These are phyloP conservation scores for Penicillium silybi DNA, from an alignment of 495 filamentous ascomycete species.

Conservation along the genomic window DNA sequence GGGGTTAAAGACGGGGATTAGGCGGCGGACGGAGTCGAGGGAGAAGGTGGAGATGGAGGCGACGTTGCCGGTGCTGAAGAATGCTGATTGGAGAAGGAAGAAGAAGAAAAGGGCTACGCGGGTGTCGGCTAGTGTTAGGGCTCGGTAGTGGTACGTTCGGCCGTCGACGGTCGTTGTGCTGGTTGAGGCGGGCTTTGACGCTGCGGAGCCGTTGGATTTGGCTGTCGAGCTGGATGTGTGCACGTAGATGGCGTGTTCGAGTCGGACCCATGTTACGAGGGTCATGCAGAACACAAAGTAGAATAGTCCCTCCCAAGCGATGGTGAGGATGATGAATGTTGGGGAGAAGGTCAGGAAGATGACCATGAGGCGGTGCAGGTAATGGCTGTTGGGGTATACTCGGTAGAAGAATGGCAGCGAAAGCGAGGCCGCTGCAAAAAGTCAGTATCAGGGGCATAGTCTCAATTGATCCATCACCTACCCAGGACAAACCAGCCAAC, in stretches of 20 bases:
- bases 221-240: constrained; percentile 37
- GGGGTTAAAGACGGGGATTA: constrained; percentile 93
- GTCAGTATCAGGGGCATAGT: constrained; percentile 3
- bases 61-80: constrained; percentile 97
- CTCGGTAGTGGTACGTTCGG: constrained; percentile 55
- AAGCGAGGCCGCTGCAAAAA: constrained; percentile 62
- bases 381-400: constrained; percentile 77
- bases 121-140: constrained; percentile 73
- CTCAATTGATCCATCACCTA: constrained; percentile 35
- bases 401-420: constrained; percentile 77
- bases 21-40: constrained; percentile 81
- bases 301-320: constrained; percentile 97
- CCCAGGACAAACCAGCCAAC: constrained; percentile 82
- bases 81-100: constrained; percentile 87
- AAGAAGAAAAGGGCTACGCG: constrained; percentile 93
- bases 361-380: constrained; percentile 83
- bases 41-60: constrained; percentile 94
- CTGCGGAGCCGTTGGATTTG: constrained; percentile 7
- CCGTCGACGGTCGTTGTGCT: constrained; percentile 28
- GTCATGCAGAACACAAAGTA: constrained; percentile 85
- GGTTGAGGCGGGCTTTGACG: constrained; percentile 28
- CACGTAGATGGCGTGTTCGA: constrained; percentile 76
- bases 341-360: constrained; percentile 93
- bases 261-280: constrained; percentile 81
- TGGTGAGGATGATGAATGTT: constrained; percentile 92